phyloP scores from a whole-genome alignment of 2,329 filamentous ascomycete genomes.

The Pseudovirgaria hyperparasitica region DNA sequence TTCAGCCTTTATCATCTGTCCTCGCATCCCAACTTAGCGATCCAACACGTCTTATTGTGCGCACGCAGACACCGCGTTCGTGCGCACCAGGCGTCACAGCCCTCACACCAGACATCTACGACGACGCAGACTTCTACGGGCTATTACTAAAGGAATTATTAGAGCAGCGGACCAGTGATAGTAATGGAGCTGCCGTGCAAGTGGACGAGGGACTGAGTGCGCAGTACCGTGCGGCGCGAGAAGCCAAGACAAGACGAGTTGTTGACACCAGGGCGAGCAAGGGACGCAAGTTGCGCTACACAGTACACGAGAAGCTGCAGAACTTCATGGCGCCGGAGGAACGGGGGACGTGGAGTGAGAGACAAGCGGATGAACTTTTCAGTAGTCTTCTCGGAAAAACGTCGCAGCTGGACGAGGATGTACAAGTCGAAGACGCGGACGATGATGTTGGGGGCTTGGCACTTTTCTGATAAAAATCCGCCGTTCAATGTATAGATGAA shows the following conservation, averaged over 20 bases:
- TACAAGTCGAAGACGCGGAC: conserved; percentile 20
- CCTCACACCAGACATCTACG: conserved; percentile 55
- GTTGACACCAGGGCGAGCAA: conserved; percentile 94
- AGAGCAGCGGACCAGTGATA: conserved; percentile 50
- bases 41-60: conserved; percentile 54
- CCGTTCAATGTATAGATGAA: too few species aligned
- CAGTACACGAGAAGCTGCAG: conserved; percentile 91
- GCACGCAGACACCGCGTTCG: conserved; percentile 59
- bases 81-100: conserved; percentile 59
- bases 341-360: conserved; percentile 63
- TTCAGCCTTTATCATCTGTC: conserved; percentile 53
- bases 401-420: conserved; percentile 30
- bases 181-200: conserved; percentile 30
- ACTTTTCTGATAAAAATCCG: too few species aligned
- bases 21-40: conserved; percentile 56
- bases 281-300: conserved; percentile 85
- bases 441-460: conserved; percentile 23
- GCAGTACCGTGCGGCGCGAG: conserved; percentile 53
- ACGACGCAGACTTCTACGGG: conserved; percentile 93
- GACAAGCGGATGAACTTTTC: conserved; percentile 56
- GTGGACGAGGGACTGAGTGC: conserved; percentile 25
- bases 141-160: conserved; percentile 85
- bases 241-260: conserved; percentile 71
- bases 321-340: conserved; percentile 97
- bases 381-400: conserved; percentile 36